Conservation (phyloP, 768 basidiomycete species). For the Podaxis sp. region DNA sequence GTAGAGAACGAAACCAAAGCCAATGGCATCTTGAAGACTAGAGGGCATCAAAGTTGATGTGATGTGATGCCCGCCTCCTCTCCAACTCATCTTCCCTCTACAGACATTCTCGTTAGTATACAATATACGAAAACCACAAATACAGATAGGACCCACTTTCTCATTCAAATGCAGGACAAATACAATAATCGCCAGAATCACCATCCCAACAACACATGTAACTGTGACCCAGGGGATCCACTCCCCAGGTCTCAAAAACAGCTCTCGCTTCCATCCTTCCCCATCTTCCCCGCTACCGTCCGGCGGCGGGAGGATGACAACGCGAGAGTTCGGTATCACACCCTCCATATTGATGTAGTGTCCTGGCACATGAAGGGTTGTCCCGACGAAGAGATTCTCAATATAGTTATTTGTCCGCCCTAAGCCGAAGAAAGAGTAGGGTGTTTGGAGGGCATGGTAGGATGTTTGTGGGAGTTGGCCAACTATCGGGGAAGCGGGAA, state of each 20-base stretch:
- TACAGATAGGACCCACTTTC: slow-evolving; percentile 60
- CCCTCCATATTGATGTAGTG: slow-evolving; percentile 95
- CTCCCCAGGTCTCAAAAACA: slow-evolving; percentile 91
- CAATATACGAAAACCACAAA: not conserved
- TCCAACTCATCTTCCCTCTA: slow-evolving; percentile 95
- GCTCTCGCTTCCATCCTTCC: slow-evolving; percentile 78
- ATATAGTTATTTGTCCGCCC: slow-evolving; percentile 99
- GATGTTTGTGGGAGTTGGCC: slow-evolving; percentile 91
- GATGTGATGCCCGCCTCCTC: slow-evolving; percentile 82
- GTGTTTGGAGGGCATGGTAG: slow-evolving; percentile 86
- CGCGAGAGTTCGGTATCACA: slow-evolving; percentile 94
- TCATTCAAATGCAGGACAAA: slow-evolving; percentile 88
- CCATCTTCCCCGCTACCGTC: slow-evolving; percentile 42
- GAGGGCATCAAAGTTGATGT: slow-evolving; percentile 96
- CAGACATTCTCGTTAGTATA: slow-evolving; percentile 13
- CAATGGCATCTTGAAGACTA: slow-evolving; percentile 33
- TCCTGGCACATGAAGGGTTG: slow-evolving; percentile 66
- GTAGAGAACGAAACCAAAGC: not conserved
- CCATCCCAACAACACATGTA: slow-evolving; percentile 72
- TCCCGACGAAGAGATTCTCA: slow-evolving; percentile 96
- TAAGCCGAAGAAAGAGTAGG: slow-evolving; percentile 94
- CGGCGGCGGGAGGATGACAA: slow-evolving; percentile 78
- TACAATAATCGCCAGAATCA: slow-evolving; percentile 77
- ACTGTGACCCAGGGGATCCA: slow-evolving; percentile 99
- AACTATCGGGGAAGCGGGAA: slow-evolving; percentile 41